phyloP scores from a whole-genome alignment of 2,329 filamentous ascomycete species.

The Claviceps sp. region DNA sequence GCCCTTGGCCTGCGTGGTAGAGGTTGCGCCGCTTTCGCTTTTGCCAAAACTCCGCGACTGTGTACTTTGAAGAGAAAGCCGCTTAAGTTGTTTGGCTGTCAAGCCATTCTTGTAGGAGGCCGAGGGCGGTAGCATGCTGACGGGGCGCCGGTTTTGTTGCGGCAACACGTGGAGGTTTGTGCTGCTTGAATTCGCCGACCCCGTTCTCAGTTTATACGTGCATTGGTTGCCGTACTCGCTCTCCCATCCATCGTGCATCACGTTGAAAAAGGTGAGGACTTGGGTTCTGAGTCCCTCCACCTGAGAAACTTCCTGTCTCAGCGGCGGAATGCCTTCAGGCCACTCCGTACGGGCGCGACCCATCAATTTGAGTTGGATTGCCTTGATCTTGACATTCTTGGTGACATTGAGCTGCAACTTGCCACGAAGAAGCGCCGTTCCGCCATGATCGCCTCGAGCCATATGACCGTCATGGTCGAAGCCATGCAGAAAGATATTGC shows the following conservation, averaged over 20 bases:
- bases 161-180: constrained; percentile 16
- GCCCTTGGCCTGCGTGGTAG: constrained; percentile 48
- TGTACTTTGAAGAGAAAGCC: constrained; percentile 65
- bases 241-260: constrained; percentile 47
- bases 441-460: constrained; percentile 36
- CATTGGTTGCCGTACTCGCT: constrained; percentile 51
- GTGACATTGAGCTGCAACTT: constrained; percentile 69
- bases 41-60: constrained; percentile 79
- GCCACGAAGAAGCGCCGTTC: constrained; percentile 78
- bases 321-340: constrained; percentile 88
- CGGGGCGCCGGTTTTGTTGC: constrained; percentile 6
- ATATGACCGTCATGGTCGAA: constrained; percentile 57
- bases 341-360: constrained; percentile 84
- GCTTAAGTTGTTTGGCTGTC: constrained; percentile 41
- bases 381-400: constrained; percentile 88
- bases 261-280: constrained; percentile 86
- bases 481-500: constrained; percentile 66
- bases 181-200: constrained; percentile 21
- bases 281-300: constrained; percentile 79
- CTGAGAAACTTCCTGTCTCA: constrained; percentile 72
- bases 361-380: constrained; percentile 72
- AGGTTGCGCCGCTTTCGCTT: constrained; percentile 54
- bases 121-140: constrained; percentile 8
- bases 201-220: constrained; percentile 34
- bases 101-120: constrained; percentile 11